Evolutionary conservation across 805 yeast species (phyloP).

Genomic region (Dipodascopsis tothii): DNA sequence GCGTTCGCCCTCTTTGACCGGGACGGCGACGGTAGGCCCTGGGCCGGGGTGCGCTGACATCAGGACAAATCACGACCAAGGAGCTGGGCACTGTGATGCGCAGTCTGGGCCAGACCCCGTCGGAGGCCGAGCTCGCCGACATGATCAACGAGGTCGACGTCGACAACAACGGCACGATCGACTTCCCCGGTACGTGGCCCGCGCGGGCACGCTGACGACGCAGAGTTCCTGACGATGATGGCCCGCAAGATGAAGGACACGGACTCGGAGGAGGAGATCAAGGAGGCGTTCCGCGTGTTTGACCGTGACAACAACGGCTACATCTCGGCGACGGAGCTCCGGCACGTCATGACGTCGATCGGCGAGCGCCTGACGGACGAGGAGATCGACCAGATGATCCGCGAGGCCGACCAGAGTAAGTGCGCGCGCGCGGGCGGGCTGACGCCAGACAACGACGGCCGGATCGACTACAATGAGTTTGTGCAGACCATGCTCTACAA

Average conservation of each 20-base stretch:
- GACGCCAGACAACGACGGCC: slow-evolving; percentile 67
- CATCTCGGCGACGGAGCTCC: slow-evolving; percentile 91
- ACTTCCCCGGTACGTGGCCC: slow-evolving; percentile 57
- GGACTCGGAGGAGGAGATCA: slow-evolving; percentile 92
- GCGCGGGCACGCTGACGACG: too few species aligned
- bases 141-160: slow-evolving; percentile 95
- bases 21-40: slow-evolving; percentile 71
- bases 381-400: slow-evolving; percentile 94
- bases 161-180: slow-evolving; percentile 86
- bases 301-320: slow-evolving; percentile 92
- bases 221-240: slow-evolving; percentile 75
- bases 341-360: slow-evolving; percentile 93
- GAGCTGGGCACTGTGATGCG: slow-evolving; percentile 98
- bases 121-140: slow-evolving; percentile 91
- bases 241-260: slow-evolving; percentile 91
- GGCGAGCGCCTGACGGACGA: slow-evolving; percentile 95
- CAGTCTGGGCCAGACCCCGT: slow-evolving; percentile 95
- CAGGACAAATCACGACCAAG: slow-evolving; percentile 73
- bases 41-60: neutral
- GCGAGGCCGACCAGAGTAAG: slow-evolving; percentile 80
- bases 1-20: slow-evolving; percentile 96
- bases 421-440: slow-evolving; percentile 1
- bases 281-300: slow-evolving; percentile 96
- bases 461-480: slow-evolving; percentile 93
- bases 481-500: slow-evolving; percentile 59